These are phyloP conservation scores for Tetrapisispora namnaoensis DNA, from an alignment of 805 yeast species.

Conservation along the genomic window DNA sequence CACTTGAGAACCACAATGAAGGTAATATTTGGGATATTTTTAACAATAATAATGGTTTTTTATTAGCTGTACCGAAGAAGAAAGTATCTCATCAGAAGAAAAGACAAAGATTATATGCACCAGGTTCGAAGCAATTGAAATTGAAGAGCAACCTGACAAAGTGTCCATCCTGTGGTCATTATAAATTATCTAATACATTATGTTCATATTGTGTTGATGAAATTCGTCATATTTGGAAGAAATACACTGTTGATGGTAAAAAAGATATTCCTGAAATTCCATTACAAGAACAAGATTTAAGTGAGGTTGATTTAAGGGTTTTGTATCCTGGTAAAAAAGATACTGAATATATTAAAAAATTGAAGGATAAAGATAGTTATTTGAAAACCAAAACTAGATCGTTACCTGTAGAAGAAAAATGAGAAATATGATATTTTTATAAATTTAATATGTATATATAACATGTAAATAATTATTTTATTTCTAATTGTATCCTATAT, in stretches of 20 bases:
- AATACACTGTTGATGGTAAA: slow-evolving; percentile 19
- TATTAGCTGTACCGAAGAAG: slow-evolving; percentile 89
- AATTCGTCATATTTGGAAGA: slow-evolving; percentile 65
- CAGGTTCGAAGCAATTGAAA: slow-evolving; percentile 72
- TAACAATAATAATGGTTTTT: slow-evolving; percentile 38
- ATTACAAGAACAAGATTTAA: slow-evolving; percentile 30
- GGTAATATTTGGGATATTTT: slow-evolving; percentile 4
- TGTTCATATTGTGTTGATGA: slow-evolving; percentile 90
- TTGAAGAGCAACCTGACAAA: slow-evolving; percentile 68
- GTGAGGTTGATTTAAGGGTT: slow-evolving; percentile 52
- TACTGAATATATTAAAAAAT: slow-evolving; percentile 35
- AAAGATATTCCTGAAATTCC: slow-evolving; percentile 13
- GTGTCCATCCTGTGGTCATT: slow-evolving; percentile 94
- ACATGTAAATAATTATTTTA: neutral
- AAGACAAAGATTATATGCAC: slow-evolving; percentile 73
- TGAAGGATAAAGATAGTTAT: slow-evolving; percentile 46
- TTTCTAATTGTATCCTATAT: neutral
- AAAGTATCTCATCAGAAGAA: slow-evolving; percentile 80
- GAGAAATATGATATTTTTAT: neutral
- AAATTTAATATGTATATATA: neutral
- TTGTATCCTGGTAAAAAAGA: slow-evolving; percentile 66
- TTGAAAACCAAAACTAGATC: slow-evolving; percentile 46
- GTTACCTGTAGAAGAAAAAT: slow-evolving; percentile 38
- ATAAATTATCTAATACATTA: slow-evolving; percentile 78
- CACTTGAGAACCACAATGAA: neutral